These are phyloP conservation scores for Exophiala sp. DNA, from an alignment of 2,329 filamentous ascomycete species.

Conservation along the genomic window DNA sequence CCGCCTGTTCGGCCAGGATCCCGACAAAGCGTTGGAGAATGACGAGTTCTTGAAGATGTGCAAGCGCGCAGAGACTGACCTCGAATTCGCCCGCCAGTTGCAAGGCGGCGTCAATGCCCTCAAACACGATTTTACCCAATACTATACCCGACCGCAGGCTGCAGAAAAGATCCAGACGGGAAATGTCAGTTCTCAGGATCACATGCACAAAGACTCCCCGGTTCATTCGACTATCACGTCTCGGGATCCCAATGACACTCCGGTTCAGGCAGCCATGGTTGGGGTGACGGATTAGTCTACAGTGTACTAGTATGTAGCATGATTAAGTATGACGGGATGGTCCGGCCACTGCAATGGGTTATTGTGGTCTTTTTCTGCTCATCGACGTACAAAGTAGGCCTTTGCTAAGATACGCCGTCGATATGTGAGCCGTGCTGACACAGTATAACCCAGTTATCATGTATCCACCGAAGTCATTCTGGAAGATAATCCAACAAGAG, in stretches of 20 bases:
- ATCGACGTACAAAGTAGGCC: too few species aligned
- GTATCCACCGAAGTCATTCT: too few species aligned
- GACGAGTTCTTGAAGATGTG: constrained; percentile 37
- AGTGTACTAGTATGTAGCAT: too few species aligned
- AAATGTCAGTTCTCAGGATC: background rate
- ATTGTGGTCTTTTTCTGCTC: too few species aligned
- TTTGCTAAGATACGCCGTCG: too few species aligned
- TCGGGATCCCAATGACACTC: background rate
- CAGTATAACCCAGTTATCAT: too few species aligned
- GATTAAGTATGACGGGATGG: too few species aligned
- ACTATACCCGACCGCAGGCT: constrained; percentile 7
- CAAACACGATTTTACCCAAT: constrained; percentile 23
- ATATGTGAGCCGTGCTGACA: too few species aligned
- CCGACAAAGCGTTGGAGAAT: constrained; percentile 34
- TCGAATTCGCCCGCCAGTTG: constrained; percentile 23
- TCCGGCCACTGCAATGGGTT: too few species aligned
- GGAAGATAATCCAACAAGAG: too few species aligned
- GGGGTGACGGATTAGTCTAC: constrained; percentile 7
- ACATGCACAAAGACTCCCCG: too few species aligned
- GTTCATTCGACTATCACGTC: background rate
- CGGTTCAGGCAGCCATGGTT: background rate
- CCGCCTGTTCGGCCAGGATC: constrained; percentile 34
- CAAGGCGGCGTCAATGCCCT: constrained; percentile 9
- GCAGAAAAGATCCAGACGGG: background rate
- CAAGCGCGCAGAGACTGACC: constrained; percentile 33